Evolutionary conservation across 495 filamentous ascomycete species (phyloP), one percentile per base, ranked within the genome.

Genomic region (Lasiosphaeriaceae sp.): DNA sequence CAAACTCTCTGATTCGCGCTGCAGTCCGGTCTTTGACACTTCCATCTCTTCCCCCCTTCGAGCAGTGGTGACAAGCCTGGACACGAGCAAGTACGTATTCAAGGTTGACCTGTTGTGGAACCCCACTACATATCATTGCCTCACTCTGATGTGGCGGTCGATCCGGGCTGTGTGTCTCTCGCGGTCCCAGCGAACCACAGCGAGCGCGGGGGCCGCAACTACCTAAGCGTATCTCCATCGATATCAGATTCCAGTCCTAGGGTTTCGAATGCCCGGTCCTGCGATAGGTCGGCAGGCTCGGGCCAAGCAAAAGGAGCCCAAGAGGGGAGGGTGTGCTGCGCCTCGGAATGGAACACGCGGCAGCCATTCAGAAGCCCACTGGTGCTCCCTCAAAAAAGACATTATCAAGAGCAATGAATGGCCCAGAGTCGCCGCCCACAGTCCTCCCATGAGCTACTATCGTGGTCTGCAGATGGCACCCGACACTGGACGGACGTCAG

Each of bases 331-430:
- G 47, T 47, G n/a, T 47, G 55, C 55, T 57, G 55, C 55, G 55
- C 55, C 55, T 57, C 55, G 4, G 47, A 44, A 44, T n/a, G 24
- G 31, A 45, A 57, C 47, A 57, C 55, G 45, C 45, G 45, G 45
- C 45, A 19, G 20, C 45, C 5, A 17, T 11, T 9, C 26, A 31
- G 14, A 43, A 17, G 3, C 39, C 39, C 8, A 14, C 39, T 5
- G 14, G 9, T 4, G 5, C 39, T 16, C 5, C 14, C 39, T 14
- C 39, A n/a, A 12, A 43, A 17, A 43, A 17, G 39, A 11, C 39
- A 43, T 43, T 43, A 43, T n/a, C 39, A 43, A 16, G 39, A 43
- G 14, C 14, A 37, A 43, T 43, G 39, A 11, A 17, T 43, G 39
- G 39, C 39, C 14, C 39, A 43, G n/a, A 43, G 8, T 43, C 5